Base-by-base conservation (phyloP, 768 basidiomycete genomes). In the Pisolithus tinctorius region DNA sequence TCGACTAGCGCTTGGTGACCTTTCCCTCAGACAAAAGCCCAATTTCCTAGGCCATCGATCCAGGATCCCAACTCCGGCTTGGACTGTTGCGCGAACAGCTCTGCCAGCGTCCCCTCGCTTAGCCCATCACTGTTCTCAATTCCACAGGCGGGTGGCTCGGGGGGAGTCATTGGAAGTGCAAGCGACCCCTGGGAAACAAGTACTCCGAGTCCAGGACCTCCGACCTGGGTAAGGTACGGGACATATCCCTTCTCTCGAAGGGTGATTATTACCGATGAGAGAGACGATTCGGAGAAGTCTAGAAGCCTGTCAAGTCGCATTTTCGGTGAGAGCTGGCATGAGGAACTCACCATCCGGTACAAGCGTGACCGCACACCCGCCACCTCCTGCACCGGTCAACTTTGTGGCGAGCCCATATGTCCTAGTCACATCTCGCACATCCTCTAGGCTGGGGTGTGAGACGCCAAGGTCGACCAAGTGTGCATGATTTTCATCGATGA, bases 331-430 rank as follows among this genome's bases (percentile, higher is more conserved):
- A 39, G 27, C 48, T 23, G 43, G 36, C 31, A 26, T 2, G 1
- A 20, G 20, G 20, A 6, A 71, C 84, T 57, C 58, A 94, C 95
- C 81, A 71, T 97, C 93, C 47, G 96, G 96, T 47, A 99, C 77
- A 34, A 98, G 79, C 11, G 94, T 95, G 29, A 98, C 92, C 4
- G 93, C 86, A 63, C 96, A 98, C n/a, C 96, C 96, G 25, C 96
- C 96, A 38, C 96, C 96, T 29, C 96, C 96, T 7, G 96, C 95
- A 39, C 96, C 96, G 6, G 96, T 99, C 51, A 99, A 71, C 73
- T 97, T 96, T n/a, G 93, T 93, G 60, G 82, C 83, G 45, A 98
- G 73, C 9, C 71, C 70, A 69, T 85, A 88, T 7, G 84, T 74
- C 9, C 72, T 68, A 0, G 93, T 90, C 57, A 78, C 83, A n/a